A percentile compares a stretch with the other conserved stretches of the same genome.
phyloP scores from a whole-genome alignment of 805 yeast species.

The Candida multigemmis region DNA sequence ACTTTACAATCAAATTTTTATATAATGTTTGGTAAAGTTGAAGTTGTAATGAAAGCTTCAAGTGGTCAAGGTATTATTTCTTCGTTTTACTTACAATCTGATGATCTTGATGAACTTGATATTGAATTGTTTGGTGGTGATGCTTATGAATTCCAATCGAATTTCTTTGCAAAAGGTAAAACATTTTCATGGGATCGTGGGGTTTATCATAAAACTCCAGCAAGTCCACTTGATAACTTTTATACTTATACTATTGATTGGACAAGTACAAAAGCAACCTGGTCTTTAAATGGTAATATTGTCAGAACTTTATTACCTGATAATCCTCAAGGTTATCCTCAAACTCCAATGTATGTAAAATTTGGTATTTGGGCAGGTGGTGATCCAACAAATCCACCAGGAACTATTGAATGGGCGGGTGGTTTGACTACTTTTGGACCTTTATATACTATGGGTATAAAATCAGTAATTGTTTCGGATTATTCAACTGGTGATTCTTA shows the following conservation, averaged over 20 bases:
- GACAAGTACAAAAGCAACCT: constrained; percentile 55
- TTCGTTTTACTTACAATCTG: constrained; percentile 70
- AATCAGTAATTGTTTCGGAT: constrained; percentile 54
- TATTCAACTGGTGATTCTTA: constrained; percentile 59
- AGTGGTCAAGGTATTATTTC: constrained; percentile 75
- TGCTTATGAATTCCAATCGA: constrained; percentile 62
- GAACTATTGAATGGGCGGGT: constrained; percentile 80
- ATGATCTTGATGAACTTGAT: constrained; percentile 86
- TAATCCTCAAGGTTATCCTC: constrained; percentile 70
- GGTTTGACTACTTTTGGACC: constrained; percentile 61
- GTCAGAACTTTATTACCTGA: constrained; percentile 56
- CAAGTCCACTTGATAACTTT: constrained; percentile 46
- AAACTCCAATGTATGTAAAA: constrained; percentile 73
- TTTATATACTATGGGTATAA: constrained; percentile 62
- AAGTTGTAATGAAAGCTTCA: constrained; percentile 63
- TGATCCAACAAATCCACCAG: constrained; percentile 51
- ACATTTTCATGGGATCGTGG: constrained; percentile 77
- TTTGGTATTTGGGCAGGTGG: constrained; percentile 83
- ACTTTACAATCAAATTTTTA: constrained; percentile 69
- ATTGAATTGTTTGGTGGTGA: constrained; percentile 84
- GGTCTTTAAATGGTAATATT: constrained; percentile 64
- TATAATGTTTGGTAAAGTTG: constrained; percentile 83
- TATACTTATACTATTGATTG: constrained; percentile 84
- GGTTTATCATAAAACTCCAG: constrained; percentile 47
- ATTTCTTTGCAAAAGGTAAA: constrained; percentile 75